Percentiles rank a stretch among this genome's conserved stretches.
Evolutionary conservation across 2,329 filamentous ascomycete genomes (phyloP).

Genomic region (Plenodomus tracheiphilus): DNA sequence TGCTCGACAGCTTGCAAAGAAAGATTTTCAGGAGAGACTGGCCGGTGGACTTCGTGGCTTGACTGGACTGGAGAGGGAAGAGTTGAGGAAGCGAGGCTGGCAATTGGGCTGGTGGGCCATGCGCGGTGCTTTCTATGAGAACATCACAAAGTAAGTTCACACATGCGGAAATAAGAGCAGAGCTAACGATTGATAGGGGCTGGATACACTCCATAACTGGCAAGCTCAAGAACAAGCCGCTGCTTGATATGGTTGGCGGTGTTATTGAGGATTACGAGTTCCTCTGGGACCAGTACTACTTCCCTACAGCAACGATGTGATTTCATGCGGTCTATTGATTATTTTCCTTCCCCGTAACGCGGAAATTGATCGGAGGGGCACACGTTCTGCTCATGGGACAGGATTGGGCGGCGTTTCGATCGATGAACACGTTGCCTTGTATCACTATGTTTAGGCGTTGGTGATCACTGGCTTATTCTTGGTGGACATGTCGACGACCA

Average conservation of each 20-base stretch:
- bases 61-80: constrained; percentile 85
- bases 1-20: constrained; percentile 80
- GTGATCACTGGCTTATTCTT: constrained; percentile 3
- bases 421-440: not conserved
- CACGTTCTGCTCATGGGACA: not conserved
- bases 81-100: constrained; percentile 86
- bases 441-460: not conserved
- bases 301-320: constrained; percentile 66
- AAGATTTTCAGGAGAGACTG: constrained; percentile 63
- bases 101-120: constrained; percentile 93
- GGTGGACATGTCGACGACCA: not conserved
- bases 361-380: not conserved
- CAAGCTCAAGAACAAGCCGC: constrained; percentile 70
- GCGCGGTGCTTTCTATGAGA: constrained; percentile 96
- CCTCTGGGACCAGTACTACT: constrained; percentile 98
- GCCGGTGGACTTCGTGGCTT: constrained; percentile 74
- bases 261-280: constrained; percentile 97
- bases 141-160: constrained; percentile 68
- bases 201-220: constrained; percentile 70
- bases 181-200: constrained; percentile 46
- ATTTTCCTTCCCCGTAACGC: not conserved
- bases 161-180: not conserved
- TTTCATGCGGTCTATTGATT: not conserved
- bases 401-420: too few species aligned
- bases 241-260: constrained; percentile 79